phyloP scores from a whole-genome alignment of 306 rosid species.

The Gleditsia sinensis region DNA sequence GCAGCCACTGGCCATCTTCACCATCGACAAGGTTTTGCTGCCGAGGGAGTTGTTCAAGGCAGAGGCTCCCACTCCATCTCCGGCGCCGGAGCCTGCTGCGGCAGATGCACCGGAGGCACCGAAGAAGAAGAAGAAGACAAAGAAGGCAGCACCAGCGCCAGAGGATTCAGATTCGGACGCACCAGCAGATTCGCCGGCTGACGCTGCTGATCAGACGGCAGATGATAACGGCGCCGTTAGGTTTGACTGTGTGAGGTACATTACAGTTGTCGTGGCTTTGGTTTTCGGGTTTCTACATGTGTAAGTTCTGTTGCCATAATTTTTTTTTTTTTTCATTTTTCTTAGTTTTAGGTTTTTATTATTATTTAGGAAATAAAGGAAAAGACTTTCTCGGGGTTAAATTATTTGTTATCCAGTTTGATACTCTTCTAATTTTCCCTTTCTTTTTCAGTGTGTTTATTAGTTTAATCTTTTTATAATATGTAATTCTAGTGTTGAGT shows the following conservation, averaged over 20 bases:
- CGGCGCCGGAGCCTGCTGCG: conserved; percentile 55
- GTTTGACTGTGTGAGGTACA: conserved; percentile 38
- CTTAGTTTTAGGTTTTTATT: conserved; percentile 10
- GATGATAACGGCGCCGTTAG: conserved; percentile 48
- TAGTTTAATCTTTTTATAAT: conserved; percentile 19
- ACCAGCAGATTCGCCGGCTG: conserved; percentile 49
- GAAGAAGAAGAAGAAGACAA: conserved; percentile 45
- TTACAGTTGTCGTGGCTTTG: conserved; percentile 29
- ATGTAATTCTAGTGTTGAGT: conserved; percentile 41
- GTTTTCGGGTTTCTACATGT: conserved; percentile 34
- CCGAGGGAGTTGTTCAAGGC: conserved; percentile 74
- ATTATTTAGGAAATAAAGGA: conserved; percentile 29
- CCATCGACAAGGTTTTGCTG: conserved; percentile 61
- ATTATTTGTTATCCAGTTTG: neutral
- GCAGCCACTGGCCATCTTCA: conserved; percentile 61
- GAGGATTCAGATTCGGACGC: conserved; percentile 29
- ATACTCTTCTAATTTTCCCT: neutral
- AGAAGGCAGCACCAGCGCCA: conserved; percentile 5
- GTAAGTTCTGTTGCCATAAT: conserved; percentile 35
- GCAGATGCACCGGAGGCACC: conserved; percentile 56
- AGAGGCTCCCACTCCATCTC: conserved; percentile 51
- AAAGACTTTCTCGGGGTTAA: neutral
- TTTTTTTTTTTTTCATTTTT: neutral
- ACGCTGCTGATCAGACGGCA: conserved; percentile 60
- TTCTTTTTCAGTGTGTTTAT: conserved; percentile 8